Percentiles rank a stretch among this genome's conserved stretches.
Evolutionary conservation across 176 grass and related monocot genomes (phyloP).

Genomic region (Oryza meyeriana): DNA sequence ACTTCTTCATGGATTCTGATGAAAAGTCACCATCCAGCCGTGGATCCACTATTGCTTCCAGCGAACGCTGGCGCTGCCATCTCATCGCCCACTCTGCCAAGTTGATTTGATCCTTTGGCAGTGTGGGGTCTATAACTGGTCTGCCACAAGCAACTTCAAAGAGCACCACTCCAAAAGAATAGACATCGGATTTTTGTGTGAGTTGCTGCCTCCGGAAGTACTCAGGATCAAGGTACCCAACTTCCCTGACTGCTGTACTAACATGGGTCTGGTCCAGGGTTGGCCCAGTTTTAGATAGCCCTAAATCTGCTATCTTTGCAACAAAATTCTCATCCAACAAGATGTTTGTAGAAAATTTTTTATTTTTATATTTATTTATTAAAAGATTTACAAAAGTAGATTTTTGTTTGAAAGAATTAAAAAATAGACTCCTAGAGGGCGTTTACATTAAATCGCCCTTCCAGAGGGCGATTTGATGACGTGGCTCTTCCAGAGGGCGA

Average conservation of each 20-base stretch:
- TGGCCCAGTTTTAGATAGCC: conserved; percentile 83
- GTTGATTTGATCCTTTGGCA: conserved; percentile 93
- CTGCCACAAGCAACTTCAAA: conserved; percentile 89
- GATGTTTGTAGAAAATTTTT: conserved; percentile 92
- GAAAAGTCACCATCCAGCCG: conserved; percentile 71
- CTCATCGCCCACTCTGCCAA: conserved; percentile 92
- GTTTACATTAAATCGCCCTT: no score
- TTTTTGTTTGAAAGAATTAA: no score
- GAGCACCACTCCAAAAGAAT: conserved; percentile 93
- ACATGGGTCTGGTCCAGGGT: conserved; percentile 96
- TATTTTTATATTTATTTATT: no score
- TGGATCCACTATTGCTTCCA: conserved; percentile 71
- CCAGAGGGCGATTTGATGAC: no score
- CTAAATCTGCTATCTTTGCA: conserved; percentile 94
- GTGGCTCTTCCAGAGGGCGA: no score
- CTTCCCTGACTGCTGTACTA: conserved; percentile 92
- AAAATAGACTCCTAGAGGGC: no score
- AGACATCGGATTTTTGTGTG: conserved; percentile 96
- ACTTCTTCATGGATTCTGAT: conserved; percentile 85
- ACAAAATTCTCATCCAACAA: conserved; percentile 87
- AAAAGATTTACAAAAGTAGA: no score
- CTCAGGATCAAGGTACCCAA: conserved; percentile 97
- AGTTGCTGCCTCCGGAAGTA: conserved; percentile 90
- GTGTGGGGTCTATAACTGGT: conserved; percentile 81
- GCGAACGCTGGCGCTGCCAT: conserved; percentile 88